Evolutionary conservation across 306 rosid genomes (phyloP), one percentile per base, ranked within the genome.

Genomic region (Vigna mungo): DNA sequence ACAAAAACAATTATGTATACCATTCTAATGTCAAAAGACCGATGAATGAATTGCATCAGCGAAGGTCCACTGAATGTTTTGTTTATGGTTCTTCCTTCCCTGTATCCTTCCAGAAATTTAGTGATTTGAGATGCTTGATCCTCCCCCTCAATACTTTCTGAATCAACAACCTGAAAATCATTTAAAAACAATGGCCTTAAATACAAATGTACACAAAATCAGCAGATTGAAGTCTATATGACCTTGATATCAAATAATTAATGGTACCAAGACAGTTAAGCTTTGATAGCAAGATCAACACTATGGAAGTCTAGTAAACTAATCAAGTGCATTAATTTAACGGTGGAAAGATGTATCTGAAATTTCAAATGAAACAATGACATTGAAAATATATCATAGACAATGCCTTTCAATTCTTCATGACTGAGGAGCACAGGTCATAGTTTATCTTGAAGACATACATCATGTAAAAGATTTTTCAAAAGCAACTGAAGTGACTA

Each of bases 121-220:
- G 96, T 84, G 65, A 96, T 87, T 72, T 84, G 88, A 12, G 91
- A 86, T 69, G 90, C 98, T 41, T 89, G 92, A 80, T 96, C 94
- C 74, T 88, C 91, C 23, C 81, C 98, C 34, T 43, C 72, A 16
- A 92, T 83, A 80, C 85, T 88, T 84, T 96, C 97, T 13, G 90
- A 90, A 61, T 87, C 99, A 53, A 52, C 85, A 49, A 96, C 98
- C 99, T 96, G 72, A 80, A 79, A 67, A 43, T 65, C 46, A 30
- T 52, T 5, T 65, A 5, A 53, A 21, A 62, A 21, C 62, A 13
- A 61, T 6, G 46, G 63, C 30, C 68, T 48, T 48, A 25, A 32
- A 9, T 12, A 41, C 71, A 74, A 18, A 75, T n/a, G 53, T 25
- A 53, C 53, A 65, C 21, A 83, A 32, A 75, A 76, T 16, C 36